Evolutionary conservation across 805 yeast species (phyloP), one percentile per base, ranked within the genome.

Genomic region (Kockiozyma suomiensis): DNA sequence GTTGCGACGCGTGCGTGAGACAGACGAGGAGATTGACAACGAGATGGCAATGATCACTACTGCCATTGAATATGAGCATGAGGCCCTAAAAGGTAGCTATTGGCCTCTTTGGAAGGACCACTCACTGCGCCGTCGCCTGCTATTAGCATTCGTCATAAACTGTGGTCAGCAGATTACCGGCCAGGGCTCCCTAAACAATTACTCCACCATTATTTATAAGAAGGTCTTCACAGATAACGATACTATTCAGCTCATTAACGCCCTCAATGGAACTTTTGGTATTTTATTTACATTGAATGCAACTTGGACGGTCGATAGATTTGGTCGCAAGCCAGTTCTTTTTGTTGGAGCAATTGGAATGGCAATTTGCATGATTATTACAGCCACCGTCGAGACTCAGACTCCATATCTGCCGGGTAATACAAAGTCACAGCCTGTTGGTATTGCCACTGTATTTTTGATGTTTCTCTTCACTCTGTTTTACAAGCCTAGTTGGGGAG

Each of bases 251-350:
- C 73, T 77, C 61, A 77, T 75, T 58, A 72, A 74, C 61, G 80
- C 79, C 65, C 74, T 81, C 35, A 79, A 80, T 45, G 80, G 82
- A 69, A 76, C 78, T 53, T 70, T 72, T 53, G 78, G 10, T 78
- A 38, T 59, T 35, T 49, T 65, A 63, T 58, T 35, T 64, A 83
- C 87, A 23, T 73, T 84, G 54, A 79, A 87, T 38, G 85, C 86
- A 41, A 80, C 84, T 62, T 70, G 74, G 41, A 70, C 78, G 26
- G 75, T 86, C 70, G 90, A 85, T 69, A 72, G 73, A 41, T 70
- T 82, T 68, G 94, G 94, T 66, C 83, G 93, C 73, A 81, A 90
- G 74, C 75, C 80, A 50, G 72, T 84, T 50, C 76, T 87, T 74
- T 70, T 86, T 56, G 72, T 73, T 60, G 92, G 92, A 63, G 83